Evolutionary conservation across 169 alveolate genomes (phyloP).

Genomic region (Sarcocystis neurona): DNA sequence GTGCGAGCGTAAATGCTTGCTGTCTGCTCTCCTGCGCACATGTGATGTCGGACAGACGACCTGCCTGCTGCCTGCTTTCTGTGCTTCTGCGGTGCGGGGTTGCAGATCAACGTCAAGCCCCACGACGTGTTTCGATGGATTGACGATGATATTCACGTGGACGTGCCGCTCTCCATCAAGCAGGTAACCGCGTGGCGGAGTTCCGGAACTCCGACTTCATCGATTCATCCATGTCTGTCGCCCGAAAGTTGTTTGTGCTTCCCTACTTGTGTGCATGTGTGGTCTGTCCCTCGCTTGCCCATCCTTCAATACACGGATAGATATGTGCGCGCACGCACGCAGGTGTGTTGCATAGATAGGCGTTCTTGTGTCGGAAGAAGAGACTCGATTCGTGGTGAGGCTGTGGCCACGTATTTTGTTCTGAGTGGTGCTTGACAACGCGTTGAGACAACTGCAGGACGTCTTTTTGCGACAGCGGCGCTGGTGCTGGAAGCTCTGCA

Average conservation of each 20-base stretch:
- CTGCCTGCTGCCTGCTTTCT: background rate
- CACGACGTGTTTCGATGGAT: conserved; percentile 84
- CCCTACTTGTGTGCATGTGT: background rate
- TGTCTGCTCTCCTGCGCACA: background rate
- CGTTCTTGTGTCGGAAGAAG: too few species aligned
- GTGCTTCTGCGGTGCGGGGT: background rate
- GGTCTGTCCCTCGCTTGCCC: too few species aligned
- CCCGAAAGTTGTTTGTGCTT: background rate
- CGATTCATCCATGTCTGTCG: background rate
- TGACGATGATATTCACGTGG: conserved; percentile 87
- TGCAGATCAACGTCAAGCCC: conserved; percentile 77
- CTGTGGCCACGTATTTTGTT: too few species aligned
- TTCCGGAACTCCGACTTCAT: background rate
- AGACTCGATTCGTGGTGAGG: too few species aligned
- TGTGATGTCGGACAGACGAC: background rate
- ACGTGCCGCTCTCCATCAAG: conserved; percentile 82
- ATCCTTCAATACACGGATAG: too few species aligned
- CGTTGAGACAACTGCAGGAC: too few species aligned
- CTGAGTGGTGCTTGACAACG: too few species aligned
- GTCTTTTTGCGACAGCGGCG: too few species aligned
- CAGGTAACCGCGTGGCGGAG: conserved; percentile 62
- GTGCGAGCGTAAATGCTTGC: background rate
- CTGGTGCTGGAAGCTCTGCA: too few species aligned
- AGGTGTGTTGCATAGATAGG: too few species aligned
- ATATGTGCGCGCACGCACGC: too few species aligned